Evolutionary conservation across 1,284 basidiomycete species (phyloP).

Genomic region (Gymnopus androsaceus): DNA sequence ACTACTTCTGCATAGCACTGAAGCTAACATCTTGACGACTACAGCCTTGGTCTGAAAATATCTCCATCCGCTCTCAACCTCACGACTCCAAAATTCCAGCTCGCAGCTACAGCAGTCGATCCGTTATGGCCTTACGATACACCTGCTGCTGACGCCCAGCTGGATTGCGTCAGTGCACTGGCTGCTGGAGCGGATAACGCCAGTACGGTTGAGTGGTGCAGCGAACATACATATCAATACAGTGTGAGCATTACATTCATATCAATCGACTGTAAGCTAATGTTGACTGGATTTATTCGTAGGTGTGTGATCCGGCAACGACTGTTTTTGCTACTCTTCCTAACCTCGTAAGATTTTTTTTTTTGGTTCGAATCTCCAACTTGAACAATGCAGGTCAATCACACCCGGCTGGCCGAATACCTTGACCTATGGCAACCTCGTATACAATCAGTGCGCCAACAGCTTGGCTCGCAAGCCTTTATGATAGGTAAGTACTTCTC

Average conservation of each 20-base stretch:
- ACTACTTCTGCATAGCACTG: background rate
- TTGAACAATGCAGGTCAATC: constrained; percentile 41
- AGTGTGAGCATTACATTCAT: constrained; percentile 34
- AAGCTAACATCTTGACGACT: background rate
- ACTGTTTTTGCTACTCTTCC: constrained; percentile 47
- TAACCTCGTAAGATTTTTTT: constrained; percentile 38
- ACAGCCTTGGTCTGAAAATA: constrained; percentile 49
- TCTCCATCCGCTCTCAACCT: constrained; percentile 40
- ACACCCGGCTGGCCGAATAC: constrained; percentile 49
- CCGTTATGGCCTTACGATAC: constrained; percentile 52
- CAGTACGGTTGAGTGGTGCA: constrained; percentile 43
- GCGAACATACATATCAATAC: constrained; percentile 55
- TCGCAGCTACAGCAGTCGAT: constrained; percentile 49
- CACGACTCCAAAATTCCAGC: constrained; percentile 41
- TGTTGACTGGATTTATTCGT: background rate
- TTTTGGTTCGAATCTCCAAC: background rate
- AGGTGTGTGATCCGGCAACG: constrained; percentile 49
- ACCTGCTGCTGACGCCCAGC: constrained; percentile 40
- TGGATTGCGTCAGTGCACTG: constrained; percentile 49
- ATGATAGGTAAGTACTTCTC: constrained; percentile 40
- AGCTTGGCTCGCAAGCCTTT: constrained; percentile 47
- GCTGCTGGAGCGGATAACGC: constrained; percentile 43
- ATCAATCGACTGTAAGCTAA: background rate
- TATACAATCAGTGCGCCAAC: constrained; percentile 43
- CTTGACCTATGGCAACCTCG: constrained; percentile 56